Base-by-base conservation (phyloP, 2,329 filamentous ascomycete genomes). In the Sporothrix mexicana region DNA sequence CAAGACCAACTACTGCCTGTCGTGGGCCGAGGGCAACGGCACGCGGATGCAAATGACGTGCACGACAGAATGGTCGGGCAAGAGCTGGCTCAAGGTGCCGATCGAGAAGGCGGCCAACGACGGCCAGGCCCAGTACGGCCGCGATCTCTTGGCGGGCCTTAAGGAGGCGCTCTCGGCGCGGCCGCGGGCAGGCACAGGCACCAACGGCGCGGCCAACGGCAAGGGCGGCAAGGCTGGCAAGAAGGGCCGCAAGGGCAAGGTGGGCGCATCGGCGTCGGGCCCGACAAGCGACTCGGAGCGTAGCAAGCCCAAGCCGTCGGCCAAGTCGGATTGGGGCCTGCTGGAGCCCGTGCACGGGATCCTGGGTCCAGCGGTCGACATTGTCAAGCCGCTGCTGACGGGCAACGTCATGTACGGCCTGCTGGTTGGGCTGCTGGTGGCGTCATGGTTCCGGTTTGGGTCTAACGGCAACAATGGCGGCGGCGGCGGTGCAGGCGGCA, bases 51-150 rank as follows among this genome's bases (percentile, higher is more conserved):
- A 96, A 74, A 92, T 95, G 83, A 98, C 92, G 76, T 98, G 94
- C 80, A 92, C 90, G 1, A 93, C 98, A 59, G 97, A 99, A 79
- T 99, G 97, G 97, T 91, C 92, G 3, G 95, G 95, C 77, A 99
- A 98, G 86, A 98, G 95, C 84, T 99, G 96, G 96, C 84, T 99
- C 62, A 98, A 96, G 84, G 94, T 93, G 75, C 93, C 96, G 1
- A 99, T 99, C 77, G 96, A 99, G 80, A 98, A 97, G 81, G 95
- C 94, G 74, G 94, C 95, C 59, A 95, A 92, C 75, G 95, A 98
- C 72, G 96, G 96, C 41, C 96, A 99, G 82, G 87, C 86, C 9
- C 87, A 91, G 73, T 97, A 97, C 80, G 93, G 92, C 75, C 95
- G 92, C 77, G 92, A 95, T 72, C 83, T 99, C 5, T 88, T 95